A percentile compares a stretch with the other conserved stretches of the same genome.
phyloP scores from a whole-genome alignment of 177 flowering plant genomes.

The Vitis hybrid region DNA sequence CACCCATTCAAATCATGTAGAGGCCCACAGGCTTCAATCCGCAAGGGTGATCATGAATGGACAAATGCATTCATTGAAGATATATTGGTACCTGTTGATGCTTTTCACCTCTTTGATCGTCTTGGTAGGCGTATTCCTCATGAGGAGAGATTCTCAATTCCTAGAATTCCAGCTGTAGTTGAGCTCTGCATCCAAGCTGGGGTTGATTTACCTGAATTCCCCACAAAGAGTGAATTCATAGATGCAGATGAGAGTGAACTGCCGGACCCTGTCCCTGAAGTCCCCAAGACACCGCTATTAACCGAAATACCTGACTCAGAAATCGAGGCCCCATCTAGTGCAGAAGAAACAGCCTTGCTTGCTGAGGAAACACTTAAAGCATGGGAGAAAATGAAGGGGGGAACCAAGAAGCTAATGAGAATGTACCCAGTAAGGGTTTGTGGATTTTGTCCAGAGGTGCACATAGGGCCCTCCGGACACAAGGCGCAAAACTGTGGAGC shows the following conservation, averaged over 20 bases:
- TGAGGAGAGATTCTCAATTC: constrained; percentile 76
- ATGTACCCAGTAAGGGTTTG: constrained; percentile 85
- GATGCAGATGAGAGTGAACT: constrained; percentile 95
- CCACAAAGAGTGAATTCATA: constrained; percentile 77
- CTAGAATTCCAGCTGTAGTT: constrained; percentile 81
- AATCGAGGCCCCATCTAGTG: constrained; percentile 44
- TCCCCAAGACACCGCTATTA: constrained; percentile 33
- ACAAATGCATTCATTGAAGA: constrained; percentile 67
- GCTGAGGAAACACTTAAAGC: constrained; percentile 79
- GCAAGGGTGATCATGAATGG: constrained; percentile 85
- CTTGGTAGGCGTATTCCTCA: constrained; percentile 86
- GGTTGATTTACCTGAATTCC: constrained; percentile 77
- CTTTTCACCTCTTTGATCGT: constrained; percentile 86
- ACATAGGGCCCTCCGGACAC: constrained; percentile 84
- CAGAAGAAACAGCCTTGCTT: constrained; percentile 53
- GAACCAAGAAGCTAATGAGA: constrained; percentile 78
- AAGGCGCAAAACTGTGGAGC: constrained; percentile 98
- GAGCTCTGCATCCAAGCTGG: constrained; percentile 99
- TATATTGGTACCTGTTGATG: constrained; percentile 67
- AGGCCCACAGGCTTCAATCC: constrained; percentile 54
- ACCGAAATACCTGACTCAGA: constrained; percentile 61
- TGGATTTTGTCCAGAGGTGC: constrained; percentile 96
- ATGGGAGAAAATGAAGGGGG: constrained; percentile 84
- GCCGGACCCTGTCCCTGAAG: constrained; percentile 58
- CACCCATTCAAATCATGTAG: constrained; percentile 92